Conservation (phyloP, 306 rosid species). For the Lathyrus sativus region DNA sequence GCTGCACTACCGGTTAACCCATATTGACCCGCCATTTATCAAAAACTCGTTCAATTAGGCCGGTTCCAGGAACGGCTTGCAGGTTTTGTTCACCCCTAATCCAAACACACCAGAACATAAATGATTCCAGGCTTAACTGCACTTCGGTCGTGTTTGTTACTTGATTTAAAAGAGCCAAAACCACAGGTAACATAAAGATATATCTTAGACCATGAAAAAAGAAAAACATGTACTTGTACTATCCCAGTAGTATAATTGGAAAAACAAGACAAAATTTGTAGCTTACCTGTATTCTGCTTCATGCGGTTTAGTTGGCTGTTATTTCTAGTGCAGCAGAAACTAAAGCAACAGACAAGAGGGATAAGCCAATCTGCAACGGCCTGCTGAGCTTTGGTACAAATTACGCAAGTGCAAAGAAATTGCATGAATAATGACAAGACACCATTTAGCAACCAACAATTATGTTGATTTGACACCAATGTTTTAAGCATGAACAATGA, state of each 20-base stretch:
- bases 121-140: no score
- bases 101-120: no score
- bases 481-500: slow-evolving; percentile 38
- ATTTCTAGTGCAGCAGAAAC: not conserved
- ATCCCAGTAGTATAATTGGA: not conserved
- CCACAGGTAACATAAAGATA: no score
- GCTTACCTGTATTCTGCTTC: not conserved
- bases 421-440: slow-evolving; percentile 12
- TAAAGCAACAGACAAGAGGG: not conserved
- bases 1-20: no score
- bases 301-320: not conserved
- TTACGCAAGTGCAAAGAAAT: slow-evolving; percentile 20
- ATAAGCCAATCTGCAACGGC: not conserved
- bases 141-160: no score
- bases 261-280: not conserved
- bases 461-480: slow-evolving; percentile 26
- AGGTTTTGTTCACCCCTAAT: no score
- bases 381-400: not conserved
- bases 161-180: no score
- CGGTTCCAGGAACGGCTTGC: no score
- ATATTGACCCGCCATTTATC: no score
- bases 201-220: no score
- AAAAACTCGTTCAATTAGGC: no score
- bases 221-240: no score
- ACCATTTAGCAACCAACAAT: slow-evolving; percentile 29